Percentiles rank a stretch among this genome's conserved stretches.
These are phyloP conservation scores for Solanum hybrid DNA, from an alignment of 305 asterid species.

Conservation along the genomic window DNA sequence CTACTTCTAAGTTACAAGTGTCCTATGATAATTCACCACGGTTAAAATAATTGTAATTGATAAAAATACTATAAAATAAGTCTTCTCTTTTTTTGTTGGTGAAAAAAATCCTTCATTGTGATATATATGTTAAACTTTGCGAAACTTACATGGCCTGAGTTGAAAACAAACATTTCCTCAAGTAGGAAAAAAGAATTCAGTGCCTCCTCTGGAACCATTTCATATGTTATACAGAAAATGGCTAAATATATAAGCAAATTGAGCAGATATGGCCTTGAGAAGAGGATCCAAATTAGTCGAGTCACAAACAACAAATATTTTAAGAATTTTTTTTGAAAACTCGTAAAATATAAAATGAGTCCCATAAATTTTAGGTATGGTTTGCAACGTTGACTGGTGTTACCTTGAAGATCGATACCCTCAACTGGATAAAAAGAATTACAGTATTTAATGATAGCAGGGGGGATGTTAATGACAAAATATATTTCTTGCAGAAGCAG, in stretches of 20 bases:
- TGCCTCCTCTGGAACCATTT: not conserved
- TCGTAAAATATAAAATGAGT: not conserved
- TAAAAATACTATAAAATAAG: not conserved
- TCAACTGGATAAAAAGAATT: not conserved
- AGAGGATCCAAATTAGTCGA: not conserved
- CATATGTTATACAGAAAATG: not conserved
- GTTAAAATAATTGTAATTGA: not conserved
- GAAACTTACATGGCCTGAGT: not conserved
- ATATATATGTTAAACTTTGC: not conserved
- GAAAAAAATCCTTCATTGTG: not conserved
- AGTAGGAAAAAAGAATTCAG: no score
- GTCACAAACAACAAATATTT: not conserved
- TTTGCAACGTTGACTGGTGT: not conserved
- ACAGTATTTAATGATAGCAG: not conserved
- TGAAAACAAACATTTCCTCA: not conserved
- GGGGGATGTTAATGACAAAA: not conserved
- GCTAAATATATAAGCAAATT: not conserved
- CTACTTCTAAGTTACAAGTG: not conserved
- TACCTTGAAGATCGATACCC: not conserved
- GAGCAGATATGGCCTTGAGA: not conserved
- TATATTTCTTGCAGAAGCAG: not conserved
- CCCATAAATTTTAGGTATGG: not conserved
- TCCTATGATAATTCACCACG: not conserved
- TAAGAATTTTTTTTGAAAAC: not conserved
- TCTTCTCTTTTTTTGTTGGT: not conserved